Percentiles rank a stretch among this genome's conserved stretches.
Evolutionary conservation across 768 basidiomycete genomes (phyloP).

Genomic region (Sutorius australiensis): DNA sequence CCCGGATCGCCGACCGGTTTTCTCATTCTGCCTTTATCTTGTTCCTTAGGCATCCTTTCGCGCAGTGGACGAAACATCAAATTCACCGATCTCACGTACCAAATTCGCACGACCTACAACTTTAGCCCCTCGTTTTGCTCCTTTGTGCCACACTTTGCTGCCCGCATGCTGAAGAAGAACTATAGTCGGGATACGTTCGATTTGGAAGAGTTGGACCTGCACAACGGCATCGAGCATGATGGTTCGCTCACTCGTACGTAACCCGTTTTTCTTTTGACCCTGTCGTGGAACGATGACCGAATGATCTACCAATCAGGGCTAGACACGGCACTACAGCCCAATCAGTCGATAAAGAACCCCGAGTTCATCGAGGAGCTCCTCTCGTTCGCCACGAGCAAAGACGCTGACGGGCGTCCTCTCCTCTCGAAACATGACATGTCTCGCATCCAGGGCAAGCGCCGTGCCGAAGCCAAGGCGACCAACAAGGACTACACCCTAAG

Average conservation of each 20-base stretch:
- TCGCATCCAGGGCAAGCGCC: conserved; percentile 54
- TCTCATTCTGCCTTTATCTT: no score
- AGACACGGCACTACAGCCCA: conserved; percentile 42
- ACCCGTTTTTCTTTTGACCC: neutral
- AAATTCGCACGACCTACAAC: conserved; percentile 60
- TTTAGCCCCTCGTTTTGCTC: conserved; percentile 64
- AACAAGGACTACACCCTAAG: conserved; percentile 59
- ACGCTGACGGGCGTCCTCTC: conserved; percentile 40
- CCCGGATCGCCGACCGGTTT: neutral
- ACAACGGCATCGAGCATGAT: conserved; percentile 53
- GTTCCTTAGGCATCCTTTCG: conserved; percentile 39
- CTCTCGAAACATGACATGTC: conserved; percentile 62
- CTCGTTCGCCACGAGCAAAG: conserved; percentile 55
- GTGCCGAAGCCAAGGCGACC: conserved; percentile 48
- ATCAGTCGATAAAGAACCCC: conserved; percentile 52
- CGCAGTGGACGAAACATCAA: conserved; percentile 68
- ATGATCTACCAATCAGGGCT: conserved; percentile 40
- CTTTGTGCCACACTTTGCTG: conserved; percentile 61
- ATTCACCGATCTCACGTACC: conserved; percentile 45
- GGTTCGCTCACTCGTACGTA: conserved; percentile 33
- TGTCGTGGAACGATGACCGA: no score
- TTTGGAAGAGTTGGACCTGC: conserved; percentile 62
- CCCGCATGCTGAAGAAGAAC: conserved; percentile 51
- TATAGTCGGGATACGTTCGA: conserved; percentile 60
- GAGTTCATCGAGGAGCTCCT: conserved; percentile 57